Conservation (phyloP, 164 flowering plant genomes). For the Sextonia rubra region DNA sequence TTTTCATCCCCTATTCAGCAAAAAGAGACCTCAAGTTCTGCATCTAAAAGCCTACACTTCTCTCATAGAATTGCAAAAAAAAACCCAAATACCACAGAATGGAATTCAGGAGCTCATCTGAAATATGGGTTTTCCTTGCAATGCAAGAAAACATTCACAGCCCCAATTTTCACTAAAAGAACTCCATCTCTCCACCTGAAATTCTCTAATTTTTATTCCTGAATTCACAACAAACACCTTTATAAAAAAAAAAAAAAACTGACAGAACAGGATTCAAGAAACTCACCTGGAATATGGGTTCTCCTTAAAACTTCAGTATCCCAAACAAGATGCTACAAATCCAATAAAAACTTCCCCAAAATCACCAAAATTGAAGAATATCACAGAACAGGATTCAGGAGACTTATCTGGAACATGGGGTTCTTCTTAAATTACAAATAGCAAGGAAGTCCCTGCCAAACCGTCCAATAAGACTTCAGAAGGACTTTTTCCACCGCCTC, state of each 20-base stretch:
- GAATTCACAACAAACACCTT: background rate
- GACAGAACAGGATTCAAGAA: background rate
- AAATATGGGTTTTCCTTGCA: background rate
- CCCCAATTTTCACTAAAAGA: background rate
- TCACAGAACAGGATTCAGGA: background rate
- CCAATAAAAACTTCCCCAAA: background rate
- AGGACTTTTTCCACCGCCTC: background rate
- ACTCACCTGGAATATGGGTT: slow-evolving; percentile 3
- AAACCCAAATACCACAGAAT: background rate
- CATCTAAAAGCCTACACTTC: background rate
- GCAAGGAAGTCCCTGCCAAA: background rate
- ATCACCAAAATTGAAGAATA: background rate
- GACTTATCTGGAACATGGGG: background rate
- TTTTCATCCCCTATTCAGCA: no score
- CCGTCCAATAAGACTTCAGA: background rate
- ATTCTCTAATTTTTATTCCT: background rate
- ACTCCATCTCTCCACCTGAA: background rate
- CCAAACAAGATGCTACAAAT: background rate
- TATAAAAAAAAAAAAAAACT: no score
- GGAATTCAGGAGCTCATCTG: background rate
- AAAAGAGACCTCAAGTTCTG: background rate
- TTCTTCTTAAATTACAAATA: background rate
- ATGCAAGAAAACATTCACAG: background rate
- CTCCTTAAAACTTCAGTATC: background rate
- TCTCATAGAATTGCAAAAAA: background rate